Percentiles rank a stretch among this genome's conserved stretches.
Conservation (phyloP, 1,284 basidiomycete genomes). For the Pseudozyma tsukubaensis region DNA sequence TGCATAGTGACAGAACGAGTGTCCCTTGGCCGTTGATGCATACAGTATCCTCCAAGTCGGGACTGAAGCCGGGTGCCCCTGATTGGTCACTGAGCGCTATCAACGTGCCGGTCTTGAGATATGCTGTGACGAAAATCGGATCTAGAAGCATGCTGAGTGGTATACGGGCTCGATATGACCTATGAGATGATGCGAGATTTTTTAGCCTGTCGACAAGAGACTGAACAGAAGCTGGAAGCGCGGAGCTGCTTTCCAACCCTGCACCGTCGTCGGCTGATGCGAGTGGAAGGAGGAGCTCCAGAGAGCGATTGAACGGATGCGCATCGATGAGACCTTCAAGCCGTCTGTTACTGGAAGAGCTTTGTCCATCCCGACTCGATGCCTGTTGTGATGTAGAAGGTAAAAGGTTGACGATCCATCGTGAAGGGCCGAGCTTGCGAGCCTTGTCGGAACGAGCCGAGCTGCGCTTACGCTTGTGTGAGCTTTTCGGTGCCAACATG, state of each 20-base stretch:
- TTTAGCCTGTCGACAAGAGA: constrained; percentile 18
- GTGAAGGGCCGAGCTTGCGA: constrained; percentile 31
- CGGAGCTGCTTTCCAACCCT: neutral
- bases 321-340: constrained; percentile 22
- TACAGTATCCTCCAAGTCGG: constrained; percentile 54
- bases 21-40: constrained; percentile 64
- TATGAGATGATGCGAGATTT: constrained; percentile 1
- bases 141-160: constrained; percentile 61
- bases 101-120: constrained; percentile 55
- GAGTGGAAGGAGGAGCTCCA: constrained; percentile 49
- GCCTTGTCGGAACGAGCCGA: constrained; percentile 58
- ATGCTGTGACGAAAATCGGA: constrained; percentile 58
- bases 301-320: constrained; percentile 60
- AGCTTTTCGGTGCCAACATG: constrained; percentile 55
- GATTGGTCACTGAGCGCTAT: constrained; percentile 48
- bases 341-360: constrained; percentile 1
- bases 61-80: constrained; percentile 23
- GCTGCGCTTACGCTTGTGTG: constrained; percentile 65
- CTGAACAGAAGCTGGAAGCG: constrained; percentile 13
- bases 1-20: constrained; percentile 61
- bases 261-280: neutral
- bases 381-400: constrained; percentile 1
- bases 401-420: constrained; percentile 45
- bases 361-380: neutral
- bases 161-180: constrained; percentile 47